A percentile compares a stretch with the other conserved stretches of the same genome.
These are phyloP conservation scores for Grammothele lineata DNA, from an alignment of 768 basidiomycete species.

Conservation along the genomic window DNA sequence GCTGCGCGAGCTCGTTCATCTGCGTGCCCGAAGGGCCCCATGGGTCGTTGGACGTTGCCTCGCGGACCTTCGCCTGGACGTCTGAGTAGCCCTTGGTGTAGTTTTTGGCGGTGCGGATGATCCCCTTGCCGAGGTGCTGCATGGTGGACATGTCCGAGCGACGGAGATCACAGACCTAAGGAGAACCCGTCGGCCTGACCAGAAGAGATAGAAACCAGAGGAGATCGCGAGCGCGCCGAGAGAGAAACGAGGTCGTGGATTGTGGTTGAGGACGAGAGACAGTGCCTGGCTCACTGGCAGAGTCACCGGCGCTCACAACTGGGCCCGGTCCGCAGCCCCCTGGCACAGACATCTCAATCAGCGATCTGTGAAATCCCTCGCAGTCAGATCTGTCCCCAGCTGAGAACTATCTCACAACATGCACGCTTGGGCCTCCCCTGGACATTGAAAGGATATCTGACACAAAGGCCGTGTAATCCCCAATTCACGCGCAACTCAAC, in stretches of 20 bases:
- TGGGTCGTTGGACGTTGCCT: conserved; percentile 96
- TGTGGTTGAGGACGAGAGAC: neutral
- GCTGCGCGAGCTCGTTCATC: conserved; percentile 98
- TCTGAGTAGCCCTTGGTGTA: conserved; percentile 97
- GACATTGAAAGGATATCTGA: no score
- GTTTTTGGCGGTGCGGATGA: conserved; percentile 88
- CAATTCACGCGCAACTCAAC: no score
- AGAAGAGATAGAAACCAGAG: neutral
- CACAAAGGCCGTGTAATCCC: no score
- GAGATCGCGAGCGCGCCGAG: neutral
- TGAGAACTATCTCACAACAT: no score
- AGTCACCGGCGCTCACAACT: neutral
- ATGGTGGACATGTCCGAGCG: conserved; percentile 36
- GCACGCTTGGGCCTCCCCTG: no score
- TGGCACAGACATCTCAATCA: neutral
- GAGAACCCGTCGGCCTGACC: neutral
- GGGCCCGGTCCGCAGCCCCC: neutral
- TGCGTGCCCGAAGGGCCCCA: conserved; percentile 97
- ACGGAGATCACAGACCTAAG: neutral
- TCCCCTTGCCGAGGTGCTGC: conserved; percentile 81
- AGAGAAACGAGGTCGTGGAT: neutral
- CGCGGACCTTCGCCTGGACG: conserved; percentile 90
- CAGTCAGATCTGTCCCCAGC: no score
- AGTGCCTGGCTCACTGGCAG: neutral
- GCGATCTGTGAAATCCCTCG: neutral